Conservation (phyloP, 768 basidiomycete genomes). For the Boletus speciosus region DNA sequence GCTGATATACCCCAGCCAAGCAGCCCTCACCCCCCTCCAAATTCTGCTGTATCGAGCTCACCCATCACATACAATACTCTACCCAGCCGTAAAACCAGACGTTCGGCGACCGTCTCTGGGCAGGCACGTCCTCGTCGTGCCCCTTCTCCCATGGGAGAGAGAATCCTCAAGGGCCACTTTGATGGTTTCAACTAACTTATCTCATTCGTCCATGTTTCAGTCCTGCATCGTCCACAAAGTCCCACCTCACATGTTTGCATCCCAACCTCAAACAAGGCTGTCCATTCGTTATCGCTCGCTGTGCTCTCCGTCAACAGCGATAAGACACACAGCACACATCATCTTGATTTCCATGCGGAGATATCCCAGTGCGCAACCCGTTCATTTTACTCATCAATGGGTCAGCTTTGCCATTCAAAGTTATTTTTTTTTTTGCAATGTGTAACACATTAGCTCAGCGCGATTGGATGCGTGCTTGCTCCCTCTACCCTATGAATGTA, state of each 20-base stretch:
- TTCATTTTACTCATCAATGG: conserved; percentile 9
- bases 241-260: conserved; percentile 2
- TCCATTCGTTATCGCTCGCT: conserved; percentile 4
- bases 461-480: not conserved
- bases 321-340: conserved; percentile 1
- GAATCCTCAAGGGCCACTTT: conserved; percentile 88
- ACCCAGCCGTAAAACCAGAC: conserved; percentile 39
- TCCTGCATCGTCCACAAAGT: not conserved
- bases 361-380: conserved; percentile 22
- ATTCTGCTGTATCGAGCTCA: conserved; percentile 40
- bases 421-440: conserved; percentile 1
- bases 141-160: conserved; percentile 87
- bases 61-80: conserved; percentile 13
- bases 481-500: conserved; percentile 11
- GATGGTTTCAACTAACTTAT: conserved; percentile 74
- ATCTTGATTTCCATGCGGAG: conserved; percentile 8
- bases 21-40: conserved; percentile 49
- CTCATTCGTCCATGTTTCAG: not conserved
- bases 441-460: not conserved
- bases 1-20: conserved; percentile 22
- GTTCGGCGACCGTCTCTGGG: conserved; percentile 57
- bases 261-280: not conserved
- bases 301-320: not conserved
- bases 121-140: conserved; percentile 55
- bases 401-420: conserved; percentile 1